Evolutionary conservation across 2,329 filamentous ascomycete species (phyloP).

Genomic region (Aspergillus niger): DNA sequence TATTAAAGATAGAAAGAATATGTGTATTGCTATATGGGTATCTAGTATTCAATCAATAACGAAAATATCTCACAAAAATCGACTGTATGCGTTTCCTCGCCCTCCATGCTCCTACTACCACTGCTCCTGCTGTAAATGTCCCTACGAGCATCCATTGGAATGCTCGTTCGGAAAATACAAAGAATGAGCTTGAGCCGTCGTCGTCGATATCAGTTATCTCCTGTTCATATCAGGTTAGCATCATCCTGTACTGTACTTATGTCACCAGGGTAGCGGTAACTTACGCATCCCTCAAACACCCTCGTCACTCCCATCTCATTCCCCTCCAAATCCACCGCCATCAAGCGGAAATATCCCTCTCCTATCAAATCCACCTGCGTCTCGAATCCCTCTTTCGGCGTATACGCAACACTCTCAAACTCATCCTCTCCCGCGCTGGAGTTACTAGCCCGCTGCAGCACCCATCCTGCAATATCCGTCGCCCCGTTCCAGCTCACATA

Average conservation of each 20-base stretch:
- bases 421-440: slow-evolving; percentile 16
- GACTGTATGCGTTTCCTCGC: background rate
- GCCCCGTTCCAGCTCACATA: slow-evolving; percentile 43
- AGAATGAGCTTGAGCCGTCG: background rate
- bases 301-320: slow-evolving; percentile 25
- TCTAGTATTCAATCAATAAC: background rate
- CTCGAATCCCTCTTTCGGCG: slow-evolving; percentile 26
- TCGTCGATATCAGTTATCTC: background rate
- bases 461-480: slow-evolving; percentile 36
- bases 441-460: slow-evolving; percentile 25
- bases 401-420: slow-evolving; percentile 17
- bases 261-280: background rate
- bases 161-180: background rate
- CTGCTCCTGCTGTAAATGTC: slow-evolving; percentile 9
- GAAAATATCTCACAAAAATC: background rate
- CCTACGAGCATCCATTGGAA: slow-evolving; percentile 11
- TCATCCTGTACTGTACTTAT: background rate
- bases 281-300: slow-evolving; percentile 11
- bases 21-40: no score
- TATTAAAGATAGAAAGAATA: no score
- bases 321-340: slow-evolving; percentile 23
- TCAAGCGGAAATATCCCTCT: slow-evolving; percentile 22
- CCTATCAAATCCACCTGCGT: slow-evolving; percentile 1
- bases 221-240: background rate
- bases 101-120: slow-evolving; percentile 12